Base-by-base conservation (phyloP, 306 rosid species). In the Prunus mume region DNA sequence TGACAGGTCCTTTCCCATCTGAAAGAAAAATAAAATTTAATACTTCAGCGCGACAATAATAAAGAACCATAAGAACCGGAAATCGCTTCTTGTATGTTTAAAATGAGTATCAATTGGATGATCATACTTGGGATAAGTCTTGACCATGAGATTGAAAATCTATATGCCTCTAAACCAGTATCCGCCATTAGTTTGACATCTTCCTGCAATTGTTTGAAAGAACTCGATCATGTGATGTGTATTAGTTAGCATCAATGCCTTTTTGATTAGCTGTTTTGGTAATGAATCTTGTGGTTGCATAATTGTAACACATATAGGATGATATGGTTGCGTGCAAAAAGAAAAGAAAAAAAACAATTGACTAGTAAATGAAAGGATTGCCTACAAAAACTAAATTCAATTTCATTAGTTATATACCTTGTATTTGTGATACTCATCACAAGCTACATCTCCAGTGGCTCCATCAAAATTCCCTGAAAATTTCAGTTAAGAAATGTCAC, bases 91-190 rank as follows among this genome's bases (percentile, higher is more conserved):
- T 45, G 34, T 32, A 4, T 3, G 14, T 30, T 8, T 24, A 47
- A 55, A 34, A 13, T 2, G 3, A 46, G 64, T 11, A 25, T 24
- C 9, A 30, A 46, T 65, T 63, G 1, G 65, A 67, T 25, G 4
- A 47, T 2, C 19, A 56, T 85, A 93, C 97, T 87, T 79, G 98
- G 96, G 58, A 91, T 83, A 24, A 93, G 81, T 80, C 98, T 88
- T 0, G 97, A 91, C 96, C 97, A 91, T 28, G 98, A 91, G 78
- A 91, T 91, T 67, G 98, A 93, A 82, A 93, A 91, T 87, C 96
- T 88, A 47, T 88, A 90, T 4, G 88, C 97, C 3, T 91, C 96
- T 60, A 91, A 80, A 50, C 98, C 97, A 13, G 81, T 83, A 66
- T 91, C 87, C 43, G 54, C 97, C 98, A 91, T 91, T 47, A 91